These are phyloP conservation scores for Zostera marina DNA, from an alignment of 116 monocot species.

Conservation along the genomic window DNA sequence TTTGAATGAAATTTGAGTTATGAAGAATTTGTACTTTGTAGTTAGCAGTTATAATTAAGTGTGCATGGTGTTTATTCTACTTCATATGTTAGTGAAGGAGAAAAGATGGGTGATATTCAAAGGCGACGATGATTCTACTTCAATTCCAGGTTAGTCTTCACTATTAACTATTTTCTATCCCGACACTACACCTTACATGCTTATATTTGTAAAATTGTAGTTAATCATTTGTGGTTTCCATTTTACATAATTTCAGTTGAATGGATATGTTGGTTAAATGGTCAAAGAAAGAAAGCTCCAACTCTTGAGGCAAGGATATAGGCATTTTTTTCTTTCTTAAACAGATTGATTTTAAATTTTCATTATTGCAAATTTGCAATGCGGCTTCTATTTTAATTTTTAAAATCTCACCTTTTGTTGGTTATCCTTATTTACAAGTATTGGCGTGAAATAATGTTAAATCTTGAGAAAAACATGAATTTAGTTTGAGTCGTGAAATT, in stretches of 20 bases:
- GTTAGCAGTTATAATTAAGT: not conserved
- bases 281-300: slow-evolving; percentile 86
- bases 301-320: slow-evolving; percentile 45
- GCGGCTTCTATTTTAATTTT: not conserved
- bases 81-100: slow-evolving; percentile 52
- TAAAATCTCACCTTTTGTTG: not conserved
- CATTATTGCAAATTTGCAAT: not conserved
- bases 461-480: not conserved
- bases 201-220: not conserved
- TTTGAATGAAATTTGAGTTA: not conserved
- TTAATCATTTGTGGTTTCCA: not conserved
- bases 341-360: not conserved
- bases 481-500: not conserved
- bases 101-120: slow-evolving; percentile 89
- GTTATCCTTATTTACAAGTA: not conserved
- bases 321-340: not conserved
- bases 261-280: slow-evolving; percentile 99
- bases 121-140: slow-evolving; percentile 68
- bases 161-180: not conserved
- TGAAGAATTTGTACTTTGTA: not conserved
- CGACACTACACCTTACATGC: too few relatives aligned
- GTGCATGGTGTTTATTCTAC: not conserved
- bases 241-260: slow-evolving; percentile 45
- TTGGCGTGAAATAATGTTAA: not conserved
- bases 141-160: slow-evolving; percentile 57